Percentiles rank a stretch among this genome's conserved stretches.
These are phyloP conservation scores for Nemania abortiva DNA, from an alignment of 2,329 filamentous ascomycete genomes.

Conservation along the genomic window DNA sequence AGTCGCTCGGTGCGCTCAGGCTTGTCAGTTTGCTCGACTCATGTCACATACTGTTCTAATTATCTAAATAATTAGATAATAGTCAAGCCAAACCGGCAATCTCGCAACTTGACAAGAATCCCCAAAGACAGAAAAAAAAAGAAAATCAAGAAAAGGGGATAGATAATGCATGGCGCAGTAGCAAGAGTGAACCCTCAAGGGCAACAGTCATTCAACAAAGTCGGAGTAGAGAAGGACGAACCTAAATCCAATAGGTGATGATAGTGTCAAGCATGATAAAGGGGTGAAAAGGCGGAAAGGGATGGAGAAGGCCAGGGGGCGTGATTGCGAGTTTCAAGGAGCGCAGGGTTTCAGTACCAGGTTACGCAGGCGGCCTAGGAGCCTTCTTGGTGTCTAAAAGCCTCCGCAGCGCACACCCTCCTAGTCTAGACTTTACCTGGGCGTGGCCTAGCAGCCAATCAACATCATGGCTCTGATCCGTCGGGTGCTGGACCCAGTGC, in stretches of 20 bases:
- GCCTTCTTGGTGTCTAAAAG: slow-evolving; percentile 47
- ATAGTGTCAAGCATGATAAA: slow-evolving; percentile 41
- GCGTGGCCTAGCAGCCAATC: slow-evolving; percentile 32
- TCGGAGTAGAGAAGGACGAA: slow-evolving; percentile 3
- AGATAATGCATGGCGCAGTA: too few relatives aligned
- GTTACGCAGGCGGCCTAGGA: slow-evolving; percentile 41
- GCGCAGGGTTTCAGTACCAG: slow-evolving; percentile 44
- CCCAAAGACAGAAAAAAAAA: not conserved
- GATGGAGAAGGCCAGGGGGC: slow-evolving; percentile 40
- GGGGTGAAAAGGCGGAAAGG: slow-evolving; percentile 31
- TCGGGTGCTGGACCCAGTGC: slow-evolving; percentile 45
- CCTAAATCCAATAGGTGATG: slow-evolving; percentile 31
- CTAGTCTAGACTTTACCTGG: slow-evolving; percentile 33
- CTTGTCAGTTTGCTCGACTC: not conserved
- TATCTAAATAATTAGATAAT: not conserved
- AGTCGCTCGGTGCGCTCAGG: not conserved
- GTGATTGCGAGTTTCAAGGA: slow-evolving; percentile 50
- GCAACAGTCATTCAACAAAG: too few relatives aligned
- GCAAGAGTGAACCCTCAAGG: too few relatives aligned
- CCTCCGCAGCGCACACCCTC: slow-evolving; percentile 41
- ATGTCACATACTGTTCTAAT: not conserved
- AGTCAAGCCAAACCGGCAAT: not conserved
- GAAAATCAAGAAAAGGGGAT: not conserved
- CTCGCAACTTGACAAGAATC: not conserved
- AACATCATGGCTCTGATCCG: slow-evolving; percentile 37